Percentiles rank a stretch among this genome's conserved stretches.
These are phyloP conservation scores for Cetraspora pellucida DNA, from an alignment of 192 early-diverging fungal genomes.

Conservation along the genomic window DNA sequence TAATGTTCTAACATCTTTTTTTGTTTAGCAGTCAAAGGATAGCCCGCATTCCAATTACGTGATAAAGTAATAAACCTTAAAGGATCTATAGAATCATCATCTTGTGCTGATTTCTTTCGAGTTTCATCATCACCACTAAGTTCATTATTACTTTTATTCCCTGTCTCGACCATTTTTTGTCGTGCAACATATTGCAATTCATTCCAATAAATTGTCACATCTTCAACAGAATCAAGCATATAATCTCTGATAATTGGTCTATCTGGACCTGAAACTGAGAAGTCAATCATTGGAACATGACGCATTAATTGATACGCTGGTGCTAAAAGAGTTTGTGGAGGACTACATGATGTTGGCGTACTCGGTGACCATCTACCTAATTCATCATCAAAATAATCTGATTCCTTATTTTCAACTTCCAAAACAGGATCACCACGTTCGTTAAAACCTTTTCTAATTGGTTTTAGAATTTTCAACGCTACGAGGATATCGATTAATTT, in stretches of 20 bases:
- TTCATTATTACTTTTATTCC: neutral
- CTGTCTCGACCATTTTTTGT: constrained; percentile 20
- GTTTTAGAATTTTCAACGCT: constrained; percentile 28
- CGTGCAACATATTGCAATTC: constrained; percentile 36
- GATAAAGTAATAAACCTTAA: constrained; percentile 22
- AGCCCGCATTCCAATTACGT: constrained; percentile 35
- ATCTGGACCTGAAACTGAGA: constrained; percentile 26
- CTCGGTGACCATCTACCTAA: neutral
- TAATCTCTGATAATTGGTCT: constrained; percentile 29
- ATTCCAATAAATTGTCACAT: constrained; percentile 35
- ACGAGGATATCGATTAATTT: constrained; percentile 36
- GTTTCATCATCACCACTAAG: neutral
- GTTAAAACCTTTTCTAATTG: constrained; percentile 17
- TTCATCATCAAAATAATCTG: neutral
- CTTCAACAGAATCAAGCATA: constrained; percentile 24
- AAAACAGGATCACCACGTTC: constrained; percentile 19
- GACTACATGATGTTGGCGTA: neutral
- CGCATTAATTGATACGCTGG: constrained; percentile 33
- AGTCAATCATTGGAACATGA: constrained; percentile 34
- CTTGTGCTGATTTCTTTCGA: neutral
- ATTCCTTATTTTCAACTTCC: neutral
- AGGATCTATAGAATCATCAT: constrained; percentile 12
- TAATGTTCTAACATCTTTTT: constrained; percentile 31
- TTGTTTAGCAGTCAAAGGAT: constrained; percentile 22
- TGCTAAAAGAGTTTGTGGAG: constrained; percentile 8